These are phyloP conservation scores for Nothopassalora personata DNA, from an alignment of 2,329 filamentous ascomycete species.

Conservation along the genomic window DNA sequence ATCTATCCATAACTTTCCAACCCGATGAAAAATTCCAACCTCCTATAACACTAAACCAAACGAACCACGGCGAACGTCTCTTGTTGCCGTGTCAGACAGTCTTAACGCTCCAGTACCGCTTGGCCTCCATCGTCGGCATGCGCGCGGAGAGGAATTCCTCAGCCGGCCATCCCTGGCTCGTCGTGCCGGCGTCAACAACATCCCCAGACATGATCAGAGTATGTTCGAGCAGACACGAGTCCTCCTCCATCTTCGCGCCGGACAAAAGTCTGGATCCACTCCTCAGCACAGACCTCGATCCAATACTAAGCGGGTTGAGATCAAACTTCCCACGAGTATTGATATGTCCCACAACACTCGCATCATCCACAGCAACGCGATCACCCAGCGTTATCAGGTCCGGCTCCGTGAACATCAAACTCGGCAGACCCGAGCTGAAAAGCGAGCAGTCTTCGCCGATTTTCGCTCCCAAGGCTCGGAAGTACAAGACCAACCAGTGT, in stretches of 20 bases:
- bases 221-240: slow-evolving; percentile 53
- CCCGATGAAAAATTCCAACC: background rate
- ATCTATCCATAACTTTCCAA: background rate
- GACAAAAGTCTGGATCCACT: slow-evolving; percentile 50
- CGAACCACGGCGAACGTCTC: background rate
- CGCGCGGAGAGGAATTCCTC: slow-evolving; percentile 35
- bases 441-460: slow-evolving; percentile 53
- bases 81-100: background rate
- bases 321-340: slow-evolving; percentile 55
- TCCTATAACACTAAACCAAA: background rate
- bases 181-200: slow-evolving; percentile 46
- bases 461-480: slow-evolving; percentile 48
- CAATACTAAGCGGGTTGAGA: slow-evolving; percentile 48
- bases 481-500: slow-evolving; percentile 50
- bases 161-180: slow-evolving; percentile 54
- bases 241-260: slow-evolving; percentile 50
- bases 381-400: slow-evolving; percentile 52
- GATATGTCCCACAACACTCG: slow-evolving; percentile 52
- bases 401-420: slow-evolving; percentile 53
- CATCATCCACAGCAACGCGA: slow-evolving; percentile 51
- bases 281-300: slow-evolving; percentile 49
- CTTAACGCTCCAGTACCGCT: slow-evolving; percentile 15
- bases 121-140: slow-evolving; percentile 25
- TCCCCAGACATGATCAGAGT: slow-evolving; percentile 55
- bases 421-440: slow-evolving; percentile 50